Evolutionary conservation across 257 asterid species (phyloP), one percentile per base, ranked within the genome.

Genomic region (Ilex asprella): DNA sequence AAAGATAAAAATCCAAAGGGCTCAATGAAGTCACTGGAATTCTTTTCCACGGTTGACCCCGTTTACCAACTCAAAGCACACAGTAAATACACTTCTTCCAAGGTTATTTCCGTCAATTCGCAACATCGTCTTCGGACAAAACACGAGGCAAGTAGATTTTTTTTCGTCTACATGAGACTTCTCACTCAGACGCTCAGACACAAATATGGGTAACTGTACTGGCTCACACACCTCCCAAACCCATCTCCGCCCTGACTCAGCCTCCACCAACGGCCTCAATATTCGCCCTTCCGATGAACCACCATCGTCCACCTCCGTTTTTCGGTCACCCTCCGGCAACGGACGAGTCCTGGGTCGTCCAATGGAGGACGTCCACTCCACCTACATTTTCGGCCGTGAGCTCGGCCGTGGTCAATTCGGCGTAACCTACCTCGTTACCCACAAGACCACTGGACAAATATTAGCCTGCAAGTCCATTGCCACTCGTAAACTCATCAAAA

Each of bases 351-450:
- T 89, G 58, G 87, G 89, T 72, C 85, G 89, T 11, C 94, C 89
- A 31, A 73, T 89, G 81, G 80, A 89, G 59, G 95, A 89, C 49
- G 70, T 84, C 57, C 85, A 76, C 65, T 70, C 84, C 57, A 63
- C 51, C 76, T 89, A 84, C 89, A 71, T 68, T 21, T 89, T 89
- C 57, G 91, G 89, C 55, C 80, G 85, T n/a, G 94, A 86, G 59
- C 89, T 89, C 10, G 97, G 97, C 31, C 95, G 97, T 13, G 97
- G 97, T 1, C 95, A 89, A 61, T 89, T 86, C 75, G 97, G 97
- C n/a, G 94, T 89, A 7, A 89, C 91, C 14, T 82, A 82, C 56
- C 83, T 82, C 58, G 94, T 82, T 5, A 89, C 86, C 46, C 84
- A 81, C 78, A 85, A 80, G 56, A 43, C 61, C 63, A 82, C 95